These are phyloP conservation scores for Tephrocybe sp. DNA, from an alignment of 768 basidiomycete genomes.

Conservation along the genomic window DNA sequence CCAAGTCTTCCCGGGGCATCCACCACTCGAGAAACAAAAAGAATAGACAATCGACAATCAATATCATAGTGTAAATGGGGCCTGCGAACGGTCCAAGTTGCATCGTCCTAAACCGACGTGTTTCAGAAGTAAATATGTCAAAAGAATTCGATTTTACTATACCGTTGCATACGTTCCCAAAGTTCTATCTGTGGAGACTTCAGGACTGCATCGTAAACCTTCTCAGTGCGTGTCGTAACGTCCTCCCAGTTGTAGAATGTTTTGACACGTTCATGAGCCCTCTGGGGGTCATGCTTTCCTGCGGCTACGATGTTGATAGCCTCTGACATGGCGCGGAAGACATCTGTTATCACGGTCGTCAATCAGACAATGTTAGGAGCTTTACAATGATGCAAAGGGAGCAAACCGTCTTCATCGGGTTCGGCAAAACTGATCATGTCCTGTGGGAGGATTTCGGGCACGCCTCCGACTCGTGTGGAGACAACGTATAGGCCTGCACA, in stretches of 20 bases:
- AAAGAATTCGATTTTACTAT: no score
- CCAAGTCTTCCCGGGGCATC: slow-evolving; percentile 73
- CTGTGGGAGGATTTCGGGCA: slow-evolving; percentile 89
- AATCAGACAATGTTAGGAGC: neutral
- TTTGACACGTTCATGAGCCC: slow-evolving; percentile 74
- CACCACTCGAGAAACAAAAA: slow-evolving; percentile 83
- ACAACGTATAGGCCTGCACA: slow-evolving; percentile 94
- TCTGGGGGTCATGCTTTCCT: slow-evolving; percentile 70
- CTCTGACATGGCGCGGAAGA: slow-evolving; percentile 77
- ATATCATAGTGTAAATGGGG: slow-evolving; percentile 82
- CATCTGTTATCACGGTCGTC: slow-evolving; percentile 46
- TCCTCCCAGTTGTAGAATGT: slow-evolving; percentile 86
- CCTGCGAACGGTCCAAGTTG: slow-evolving; percentile 78
- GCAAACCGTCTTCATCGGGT: slow-evolving; percentile 88
- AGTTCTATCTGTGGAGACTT: slow-evolving; percentile 61
- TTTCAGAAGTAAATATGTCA: neutral
- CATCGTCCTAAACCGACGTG: slow-evolving; percentile 54
- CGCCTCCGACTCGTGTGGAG: slow-evolving; percentile 90
- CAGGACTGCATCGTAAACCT: slow-evolving; percentile 74
- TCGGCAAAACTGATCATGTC: slow-evolving; percentile 96
- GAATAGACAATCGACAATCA: slow-evolving; percentile 88
- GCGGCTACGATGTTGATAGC: slow-evolving; percentile 69
- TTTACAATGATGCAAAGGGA: neutral
- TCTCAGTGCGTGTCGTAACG: slow-evolving; percentile 78
- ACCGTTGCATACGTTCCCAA: slow-evolving; percentile 80